phyloP scores from a whole-genome alignment of 495 filamentous ascomycete genomes.

The Penicillium argentinense region DNA sequence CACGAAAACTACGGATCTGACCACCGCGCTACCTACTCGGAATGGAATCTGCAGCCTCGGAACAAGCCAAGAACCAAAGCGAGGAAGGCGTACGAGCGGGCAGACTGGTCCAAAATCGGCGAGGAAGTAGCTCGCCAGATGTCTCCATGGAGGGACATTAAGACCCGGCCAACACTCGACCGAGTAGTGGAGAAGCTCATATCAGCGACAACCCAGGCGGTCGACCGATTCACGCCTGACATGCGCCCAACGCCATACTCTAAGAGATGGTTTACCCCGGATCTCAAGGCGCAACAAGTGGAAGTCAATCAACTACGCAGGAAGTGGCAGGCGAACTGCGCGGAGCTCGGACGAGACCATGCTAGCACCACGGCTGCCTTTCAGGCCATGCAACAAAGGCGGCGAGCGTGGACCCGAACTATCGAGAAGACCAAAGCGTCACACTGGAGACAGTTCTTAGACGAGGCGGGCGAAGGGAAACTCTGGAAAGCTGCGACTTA shows the following conservation, averaged over 20 bases:
- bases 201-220: conserved; percentile 7
- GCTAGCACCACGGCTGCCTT: conserved; percentile 1
- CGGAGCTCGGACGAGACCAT: conserved; percentile 8
- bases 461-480: conserved; percentile 18
- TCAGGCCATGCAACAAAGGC: conserved; percentile 15
- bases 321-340: conserved; percentile 18
- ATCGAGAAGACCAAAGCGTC: conserved; percentile 16
- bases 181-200: conserved; percentile 10
- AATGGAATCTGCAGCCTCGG: conserved; percentile 18
- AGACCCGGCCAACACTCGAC: conserved; percentile 13
- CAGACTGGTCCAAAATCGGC: conserved; percentile 22
- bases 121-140: conserved; percentile 8
- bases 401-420: conserved; percentile 13
- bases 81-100: conserved; percentile 25
- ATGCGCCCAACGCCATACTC: conserved; percentile 17
- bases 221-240: conserved; percentile 7
- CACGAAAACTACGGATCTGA: conserved; percentile 22
- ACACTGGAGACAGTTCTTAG: conserved; percentile 18
- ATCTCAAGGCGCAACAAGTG: conserved; percentile 17
- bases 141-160: conserved; percentile 10
- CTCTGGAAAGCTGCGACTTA: conserved; percentile 27
- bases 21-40: conserved; percentile 22
- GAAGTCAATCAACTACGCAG: conserved; percentile 17
- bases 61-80: conserved; percentile 6
- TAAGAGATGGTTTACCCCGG: conserved; percentile 25